These are phyloP conservation scores for Gossypium arboreum DNA, from an alignment of 345 rosid species.

Conservation along the genomic window DNA sequence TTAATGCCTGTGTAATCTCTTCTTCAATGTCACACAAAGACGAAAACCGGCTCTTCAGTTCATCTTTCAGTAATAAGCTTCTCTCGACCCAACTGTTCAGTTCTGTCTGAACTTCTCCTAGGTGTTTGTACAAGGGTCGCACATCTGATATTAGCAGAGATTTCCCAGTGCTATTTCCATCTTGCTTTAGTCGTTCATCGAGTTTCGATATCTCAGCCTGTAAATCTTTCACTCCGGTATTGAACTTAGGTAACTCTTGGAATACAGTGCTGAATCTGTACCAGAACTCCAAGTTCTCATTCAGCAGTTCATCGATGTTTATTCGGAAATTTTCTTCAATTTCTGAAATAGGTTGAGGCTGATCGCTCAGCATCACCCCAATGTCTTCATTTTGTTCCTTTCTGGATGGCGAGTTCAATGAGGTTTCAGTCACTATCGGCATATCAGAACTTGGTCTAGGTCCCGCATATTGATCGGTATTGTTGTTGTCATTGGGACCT, in stretches of 20 bases:
- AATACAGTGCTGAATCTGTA: conserved; percentile 71
- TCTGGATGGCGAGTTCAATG: conserved; percentile 17
- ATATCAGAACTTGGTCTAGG: conserved; percentile 18
- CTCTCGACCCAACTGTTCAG: conserved; percentile 70
- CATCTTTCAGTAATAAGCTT: conserved; percentile 51
- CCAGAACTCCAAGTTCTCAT: conserved; percentile 83
- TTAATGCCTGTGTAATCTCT: conserved; percentile 59
- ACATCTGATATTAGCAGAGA: conserved; percentile 52
- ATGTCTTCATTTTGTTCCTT: conserved; percentile 35
- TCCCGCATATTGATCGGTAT: conserved; percentile 15
- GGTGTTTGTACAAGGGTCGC: conserved; percentile 73
- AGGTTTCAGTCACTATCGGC: conserved; percentile 25
- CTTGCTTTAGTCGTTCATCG: conserved; percentile 49
- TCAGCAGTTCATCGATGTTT: conserved; percentile 61
- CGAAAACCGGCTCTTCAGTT: conserved; percentile 60
- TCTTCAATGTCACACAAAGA: conserved; percentile 63
- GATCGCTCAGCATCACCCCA: conserved; percentile 31
- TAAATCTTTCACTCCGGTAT: conserved; percentile 59
- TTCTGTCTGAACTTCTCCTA: conserved; percentile 60
- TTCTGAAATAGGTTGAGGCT: conserved; percentile 30
- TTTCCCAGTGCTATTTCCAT: conserved; percentile 42
- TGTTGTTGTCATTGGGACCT: conserved; percentile 38
- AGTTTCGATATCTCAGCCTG: conserved; percentile 51
- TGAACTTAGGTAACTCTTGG: conserved; percentile 73
- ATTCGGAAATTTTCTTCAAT: conserved; percentile 53